These are phyloP conservation scores for Backusella liffmaniae DNA, from an alignment of 192 early-diverging fungal species.

Conservation along the genomic window DNA sequence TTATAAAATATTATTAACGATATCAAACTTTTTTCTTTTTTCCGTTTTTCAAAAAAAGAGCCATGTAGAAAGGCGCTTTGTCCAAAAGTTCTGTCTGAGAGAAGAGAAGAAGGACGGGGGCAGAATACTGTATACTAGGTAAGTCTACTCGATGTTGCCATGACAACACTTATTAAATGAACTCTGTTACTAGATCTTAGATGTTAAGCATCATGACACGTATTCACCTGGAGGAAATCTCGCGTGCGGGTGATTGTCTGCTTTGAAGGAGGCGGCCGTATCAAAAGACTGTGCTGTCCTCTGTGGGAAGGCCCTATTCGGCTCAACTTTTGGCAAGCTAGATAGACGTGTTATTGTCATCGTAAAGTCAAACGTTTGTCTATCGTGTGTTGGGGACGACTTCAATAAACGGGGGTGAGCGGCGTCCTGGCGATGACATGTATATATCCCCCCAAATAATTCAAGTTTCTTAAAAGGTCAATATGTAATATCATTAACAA, in stretches of 20 bases:
- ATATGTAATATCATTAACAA: background rate
- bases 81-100: background rate
- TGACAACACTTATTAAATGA: background rate
- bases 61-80: background rate
- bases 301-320: background rate
- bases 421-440: background rate
- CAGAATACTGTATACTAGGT: slow-evolving; percentile 1
- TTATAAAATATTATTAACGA: background rate
- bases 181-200: background rate
- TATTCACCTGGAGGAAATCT: background rate
- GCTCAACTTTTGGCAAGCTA: background rate
- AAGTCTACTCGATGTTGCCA: background rate
- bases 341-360: slow-evolving; percentile 3
- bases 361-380: background rate
- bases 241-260: background rate
- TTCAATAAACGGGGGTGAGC: background rate
- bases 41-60: background rate
- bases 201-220: background rate
- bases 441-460: background rate
- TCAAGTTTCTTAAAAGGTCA: background rate
- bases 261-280: background rate
- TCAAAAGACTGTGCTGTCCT: background rate
- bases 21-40: background rate
- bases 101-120: background rate
- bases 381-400: background rate